phyloP scores from a whole-genome alignment of 805 yeast genomes.

The Sugiyamaella floridensis region DNA sequence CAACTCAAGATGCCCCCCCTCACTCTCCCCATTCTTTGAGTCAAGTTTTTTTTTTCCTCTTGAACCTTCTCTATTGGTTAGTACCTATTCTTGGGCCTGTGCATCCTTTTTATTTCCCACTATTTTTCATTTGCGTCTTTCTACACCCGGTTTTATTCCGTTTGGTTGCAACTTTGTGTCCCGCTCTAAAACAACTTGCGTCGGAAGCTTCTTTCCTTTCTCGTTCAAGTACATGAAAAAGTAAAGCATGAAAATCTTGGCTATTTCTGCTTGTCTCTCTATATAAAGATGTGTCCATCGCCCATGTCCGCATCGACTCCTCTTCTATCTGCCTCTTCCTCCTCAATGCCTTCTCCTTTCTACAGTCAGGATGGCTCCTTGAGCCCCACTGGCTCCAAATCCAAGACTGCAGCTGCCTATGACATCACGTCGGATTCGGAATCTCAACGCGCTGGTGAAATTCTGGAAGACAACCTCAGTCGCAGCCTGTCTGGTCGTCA shows the following conservation, averaged over 20 bases:
- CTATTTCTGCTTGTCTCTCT: neutral
- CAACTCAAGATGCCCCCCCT: neutral
- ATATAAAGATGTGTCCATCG: neutral
- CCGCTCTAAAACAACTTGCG: no score
- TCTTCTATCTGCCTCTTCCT: neutral
- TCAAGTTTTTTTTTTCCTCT: no score
- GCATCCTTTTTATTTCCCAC: no score
- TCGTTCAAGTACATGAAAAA: neutral
- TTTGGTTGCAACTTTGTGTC: no score
- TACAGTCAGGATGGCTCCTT: neutral
- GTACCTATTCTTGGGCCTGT: no score
- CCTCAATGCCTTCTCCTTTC: neutral
- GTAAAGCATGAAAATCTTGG: neutral
- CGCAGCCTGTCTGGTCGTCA: constrained; percentile 36
- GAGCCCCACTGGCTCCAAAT: neutral
- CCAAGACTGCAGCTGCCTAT: no score
- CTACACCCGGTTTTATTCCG: no score
- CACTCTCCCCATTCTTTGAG: no score
- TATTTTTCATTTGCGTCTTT: no score
- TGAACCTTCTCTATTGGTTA: no score
- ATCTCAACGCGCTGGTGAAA: neutral
- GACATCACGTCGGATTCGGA: neutral
- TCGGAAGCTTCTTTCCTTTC: neutral
- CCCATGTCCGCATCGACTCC: neutral
- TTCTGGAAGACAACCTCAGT: constrained; percentile 18